These are phyloP conservation scores for Angomonas deanei DNA, from an alignment of 208 protist genomes.

Conservation along the genomic window DNA sequence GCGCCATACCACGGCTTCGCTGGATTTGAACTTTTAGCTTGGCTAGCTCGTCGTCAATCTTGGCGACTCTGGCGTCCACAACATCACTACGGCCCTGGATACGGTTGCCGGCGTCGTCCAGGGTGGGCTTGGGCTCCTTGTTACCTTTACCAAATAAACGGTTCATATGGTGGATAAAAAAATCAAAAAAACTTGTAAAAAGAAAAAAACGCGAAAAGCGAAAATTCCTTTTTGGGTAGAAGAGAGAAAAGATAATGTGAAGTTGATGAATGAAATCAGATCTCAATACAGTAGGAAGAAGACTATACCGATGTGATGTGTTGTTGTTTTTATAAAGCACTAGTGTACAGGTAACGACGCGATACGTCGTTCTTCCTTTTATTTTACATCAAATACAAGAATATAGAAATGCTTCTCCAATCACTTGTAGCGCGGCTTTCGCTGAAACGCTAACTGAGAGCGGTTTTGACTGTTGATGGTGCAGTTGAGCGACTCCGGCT, in stretches of 20 bases:
- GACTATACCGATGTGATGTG: no score
- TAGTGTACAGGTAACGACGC: background rate
- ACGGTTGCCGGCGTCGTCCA: conserved; percentile 79
- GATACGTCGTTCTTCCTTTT: background rate
- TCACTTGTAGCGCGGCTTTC: background rate
- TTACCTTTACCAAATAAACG: conserved; percentile 83
- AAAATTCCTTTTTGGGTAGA: no score
- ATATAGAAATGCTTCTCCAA: no score
- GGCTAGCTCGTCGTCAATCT: conserved; percentile 85
- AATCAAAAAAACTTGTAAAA: conserved; percentile 9
- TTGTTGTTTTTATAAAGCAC: background rate
- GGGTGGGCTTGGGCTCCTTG: conserved; percentile 67
- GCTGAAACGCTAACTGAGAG: background rate
- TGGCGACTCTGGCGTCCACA: conserved; percentile 71
- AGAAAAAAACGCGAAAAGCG: conserved; percentile 13
- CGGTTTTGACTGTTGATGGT: background rate
- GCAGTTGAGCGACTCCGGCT: background rate
- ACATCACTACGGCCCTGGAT: conserved; percentile 64
- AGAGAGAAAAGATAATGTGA: background rate
- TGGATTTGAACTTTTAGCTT: conserved; percentile 84
- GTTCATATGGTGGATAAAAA: conserved; percentile 52
- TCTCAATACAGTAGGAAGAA: no score
- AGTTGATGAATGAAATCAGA: background rate
- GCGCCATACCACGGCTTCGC: conserved; percentile 49
- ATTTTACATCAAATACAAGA: no score